Percentiles rank a stretch among this genome's conserved stretches.
Evolutionary conservation across 2,329 filamentous ascomycete genomes (phyloP).

Genomic region (Penicillium sp.): DNA sequence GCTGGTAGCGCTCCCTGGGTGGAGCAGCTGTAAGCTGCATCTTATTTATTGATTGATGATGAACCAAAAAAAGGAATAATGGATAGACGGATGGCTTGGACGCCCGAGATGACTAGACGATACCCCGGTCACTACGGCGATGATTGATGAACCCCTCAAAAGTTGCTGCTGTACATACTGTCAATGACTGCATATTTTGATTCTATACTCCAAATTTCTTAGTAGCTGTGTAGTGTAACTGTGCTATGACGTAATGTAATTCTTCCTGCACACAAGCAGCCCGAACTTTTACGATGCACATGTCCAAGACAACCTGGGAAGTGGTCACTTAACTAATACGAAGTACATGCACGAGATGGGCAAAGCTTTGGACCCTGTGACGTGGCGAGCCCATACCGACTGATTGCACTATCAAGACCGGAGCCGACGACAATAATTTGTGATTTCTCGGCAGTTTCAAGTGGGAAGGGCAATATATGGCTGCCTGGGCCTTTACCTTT

Average conservation of each 20-base stretch:
- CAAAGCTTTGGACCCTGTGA: constrained; percentile 7
- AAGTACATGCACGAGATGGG: constrained; percentile 6
- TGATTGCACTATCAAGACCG: neutral
- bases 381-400: constrained; percentile 6
- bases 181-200: constrained; percentile 20
- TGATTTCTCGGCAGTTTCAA: neutral
- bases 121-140: constrained; percentile 31
- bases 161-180: constrained; percentile 30
- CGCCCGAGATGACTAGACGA: constrained; percentile 33
- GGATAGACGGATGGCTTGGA: constrained; percentile 31
- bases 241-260: neutral
- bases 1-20: constrained; percentile 41
- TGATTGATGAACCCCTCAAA: constrained; percentile 33
- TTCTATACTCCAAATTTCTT: neutral
- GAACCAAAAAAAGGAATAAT: constrained; percentile 22
- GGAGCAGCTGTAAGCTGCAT: constrained; percentile 35
- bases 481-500: constrained; percentile 10
- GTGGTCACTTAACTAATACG: too few species aligned
- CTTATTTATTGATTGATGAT: constrained; percentile 23
- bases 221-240: neutral
- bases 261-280: too few species aligned
- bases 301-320: too few species aligned
- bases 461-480: constrained; percentile 8
- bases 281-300: too few species aligned
- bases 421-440: neutral